phyloP scores from a whole-genome alignment of 2,329 filamentous ascomycete species.

The Colletotrichum simmondsii region DNA sequence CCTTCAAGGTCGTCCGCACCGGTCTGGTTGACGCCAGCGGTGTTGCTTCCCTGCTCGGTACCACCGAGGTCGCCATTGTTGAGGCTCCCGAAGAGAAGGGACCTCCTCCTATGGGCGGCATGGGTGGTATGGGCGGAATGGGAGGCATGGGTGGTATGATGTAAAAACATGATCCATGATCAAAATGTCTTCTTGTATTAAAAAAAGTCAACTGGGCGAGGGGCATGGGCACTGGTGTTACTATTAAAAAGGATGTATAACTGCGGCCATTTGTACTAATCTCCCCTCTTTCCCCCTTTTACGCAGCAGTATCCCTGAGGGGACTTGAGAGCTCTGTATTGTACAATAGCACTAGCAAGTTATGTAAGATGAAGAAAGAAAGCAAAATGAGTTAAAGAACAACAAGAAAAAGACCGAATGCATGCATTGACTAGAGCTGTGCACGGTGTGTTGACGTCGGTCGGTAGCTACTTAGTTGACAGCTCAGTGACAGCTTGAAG shows the following conservation, averaged over 20 bases:
- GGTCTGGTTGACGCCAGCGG: slow-evolving; percentile 94
- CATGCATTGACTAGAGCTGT: background rate
- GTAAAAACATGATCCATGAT: slow-evolving; percentile 53
- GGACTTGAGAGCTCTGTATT: slow-evolving; percentile 34
- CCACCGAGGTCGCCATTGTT: slow-evolving; percentile 97
- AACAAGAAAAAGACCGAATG: background rate
- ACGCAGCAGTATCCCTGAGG: slow-evolving; percentile 31
- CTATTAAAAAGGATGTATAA: slow-evolving; percentile 48
- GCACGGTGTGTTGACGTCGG: slow-evolving; percentile 11
- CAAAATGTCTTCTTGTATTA: slow-evolving; percentile 39
- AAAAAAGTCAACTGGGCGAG: slow-evolving; percentile 45
- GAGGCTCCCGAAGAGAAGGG: slow-evolving; percentile 96
- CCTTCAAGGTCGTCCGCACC: slow-evolving; percentile 98
- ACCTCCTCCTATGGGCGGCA: slow-evolving; percentile 67
- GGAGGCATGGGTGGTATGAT: slow-evolving; percentile 73
- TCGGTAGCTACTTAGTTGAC: background rate
- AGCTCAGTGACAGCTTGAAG: background rate
- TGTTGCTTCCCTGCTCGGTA: slow-evolving; percentile 96
- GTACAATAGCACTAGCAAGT: slow-evolving; percentile 36
- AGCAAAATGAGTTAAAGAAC: slow-evolving; percentile 22
- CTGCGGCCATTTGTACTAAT: slow-evolving; percentile 44
- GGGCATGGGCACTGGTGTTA: slow-evolving; percentile 63
- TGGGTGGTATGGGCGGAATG: slow-evolving; percentile 75
- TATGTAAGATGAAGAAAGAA: slow-evolving; percentile 34
- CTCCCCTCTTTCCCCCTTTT: slow-evolving; percentile 31